A percentile compares a stretch with the other conserved stretches of the same genome.
phyloP scores from a whole-genome alignment of 2,329 filamentous ascomycete genomes.

The Hypoxylon rubiginosum region DNA sequence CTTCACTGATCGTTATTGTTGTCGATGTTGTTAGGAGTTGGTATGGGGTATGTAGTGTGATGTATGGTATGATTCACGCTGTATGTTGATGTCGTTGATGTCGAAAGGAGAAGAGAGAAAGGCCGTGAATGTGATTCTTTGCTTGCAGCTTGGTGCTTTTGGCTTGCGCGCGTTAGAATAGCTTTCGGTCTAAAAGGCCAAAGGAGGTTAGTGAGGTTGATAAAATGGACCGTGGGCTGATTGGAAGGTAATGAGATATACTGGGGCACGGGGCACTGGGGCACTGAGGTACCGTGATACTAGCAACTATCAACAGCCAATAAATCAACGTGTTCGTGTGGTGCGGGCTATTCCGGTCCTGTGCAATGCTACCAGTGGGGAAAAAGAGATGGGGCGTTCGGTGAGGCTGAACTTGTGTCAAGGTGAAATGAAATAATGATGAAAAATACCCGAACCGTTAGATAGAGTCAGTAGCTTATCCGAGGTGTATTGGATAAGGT shows the following conservation, averaged over 20 bases:
- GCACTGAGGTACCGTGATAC: conserved; percentile 20
- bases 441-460: not conserved
- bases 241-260: not conserved
- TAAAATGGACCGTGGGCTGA: conserved; percentile 17
- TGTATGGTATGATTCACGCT: not conserved
- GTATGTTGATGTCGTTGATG: conserved; percentile 7
- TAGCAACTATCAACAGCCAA: conserved; percentile 6
- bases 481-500: not conserved
- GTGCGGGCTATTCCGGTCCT: conserved; percentile 34
- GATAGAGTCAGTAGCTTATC: not conserved
- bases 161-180: conserved; percentile 29
- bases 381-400: conserved; percentile 19
- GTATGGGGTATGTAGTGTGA: not conserved
- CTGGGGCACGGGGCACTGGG: conserved; percentile 1
- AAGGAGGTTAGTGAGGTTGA: conserved; percentile 32
- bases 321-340: conserved; percentile 20
- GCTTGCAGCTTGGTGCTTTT: conserved; percentile 8
- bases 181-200: conserved; percentile 30
- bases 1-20: not conserved
- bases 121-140: conserved; percentile 14
- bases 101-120: conserved; percentile 12
- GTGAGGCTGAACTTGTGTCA: conserved; percentile 19
- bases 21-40: not conserved
- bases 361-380: conserved; percentile 33
- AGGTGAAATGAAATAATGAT: conserved; percentile 13